phyloP scores from a whole-genome alignment of 352 stramenopile species.

The Phytophthora sp. region DNA sequence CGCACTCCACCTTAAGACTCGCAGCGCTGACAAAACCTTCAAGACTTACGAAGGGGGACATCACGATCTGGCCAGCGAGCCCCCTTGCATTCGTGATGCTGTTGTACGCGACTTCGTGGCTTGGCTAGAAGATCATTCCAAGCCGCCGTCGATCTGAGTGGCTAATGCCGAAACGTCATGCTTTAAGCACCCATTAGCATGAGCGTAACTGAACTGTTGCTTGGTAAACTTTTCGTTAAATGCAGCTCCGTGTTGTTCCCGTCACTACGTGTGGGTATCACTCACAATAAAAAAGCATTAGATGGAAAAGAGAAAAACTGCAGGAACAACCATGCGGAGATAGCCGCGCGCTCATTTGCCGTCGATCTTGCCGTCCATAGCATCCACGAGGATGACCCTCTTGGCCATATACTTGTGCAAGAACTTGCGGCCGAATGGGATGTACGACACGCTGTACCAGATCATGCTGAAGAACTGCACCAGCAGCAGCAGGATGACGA shows the following conservation, averaged over 20 bases:
- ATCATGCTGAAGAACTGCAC: slow-evolving; percentile 62
- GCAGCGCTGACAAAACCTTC: slow-evolving; percentile 77
- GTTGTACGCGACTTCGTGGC: slow-evolving; percentile 74
- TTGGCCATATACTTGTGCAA: slow-evolving; percentile 52
- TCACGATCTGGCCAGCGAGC: slow-evolving; percentile 81
- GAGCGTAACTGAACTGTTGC: slow-evolving; percentile 7
- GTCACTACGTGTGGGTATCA: slow-evolving; percentile 18
- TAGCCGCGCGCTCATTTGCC: slow-evolving; percentile 31
- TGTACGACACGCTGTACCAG: slow-evolving; percentile 61
- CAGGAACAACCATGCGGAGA: slow-evolving; percentile 6
- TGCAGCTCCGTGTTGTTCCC: slow-evolving; percentile 21
- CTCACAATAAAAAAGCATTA: slow-evolving; percentile 35
- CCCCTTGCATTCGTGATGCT: slow-evolving; percentile 59
- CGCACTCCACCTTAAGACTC: slow-evolving; percentile 56
- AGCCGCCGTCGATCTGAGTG: slow-evolving; percentile 4
- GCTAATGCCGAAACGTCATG: no score
- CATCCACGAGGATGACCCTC: slow-evolving; percentile 40
- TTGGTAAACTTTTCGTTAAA: no score
- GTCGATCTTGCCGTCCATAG: slow-evolving; percentile 47
- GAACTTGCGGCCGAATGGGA: slow-evolving; percentile 57
- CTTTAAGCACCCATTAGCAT: slow-evolving; percentile 2
- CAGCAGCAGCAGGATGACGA: slow-evolving; percentile 59
- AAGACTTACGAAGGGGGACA: slow-evolving; percentile 57
- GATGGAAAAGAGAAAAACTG: slow-evolving; percentile 14
- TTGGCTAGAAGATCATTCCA: slow-evolving; percentile 63